These are phyloP conservation scores for Emmonsia crescens DNA, from an alignment of 2,329 filamentous ascomycete genomes.

Conservation along the genomic window DNA sequence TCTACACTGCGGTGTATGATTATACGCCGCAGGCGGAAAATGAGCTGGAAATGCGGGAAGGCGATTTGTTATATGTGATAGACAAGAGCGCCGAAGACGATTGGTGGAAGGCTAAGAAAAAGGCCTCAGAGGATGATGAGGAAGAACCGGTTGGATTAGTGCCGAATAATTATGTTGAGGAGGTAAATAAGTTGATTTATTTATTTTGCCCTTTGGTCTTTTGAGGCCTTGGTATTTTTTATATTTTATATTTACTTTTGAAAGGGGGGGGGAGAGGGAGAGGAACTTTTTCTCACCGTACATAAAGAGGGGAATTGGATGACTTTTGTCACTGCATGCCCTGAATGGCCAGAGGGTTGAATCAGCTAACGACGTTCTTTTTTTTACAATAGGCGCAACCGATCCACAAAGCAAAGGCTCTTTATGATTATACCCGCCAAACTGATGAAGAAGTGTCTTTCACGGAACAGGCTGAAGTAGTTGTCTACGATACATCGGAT, in stretches of 20 bases:
- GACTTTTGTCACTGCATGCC: background rate
- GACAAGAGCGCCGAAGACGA: constrained; percentile 69
- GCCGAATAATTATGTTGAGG: constrained; percentile 89
- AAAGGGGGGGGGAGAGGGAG: background rate
- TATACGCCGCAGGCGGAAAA: constrained; percentile 78
- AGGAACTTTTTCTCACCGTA: background rate
- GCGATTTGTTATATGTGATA: constrained; percentile 77
- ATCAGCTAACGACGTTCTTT: background rate
- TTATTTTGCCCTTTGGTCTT: constrained; percentile 1
- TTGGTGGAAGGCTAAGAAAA: constrained; percentile 97
- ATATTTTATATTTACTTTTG: too few relatives aligned
- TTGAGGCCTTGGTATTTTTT: background rate
- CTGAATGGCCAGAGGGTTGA: background rate
- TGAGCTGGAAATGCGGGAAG: constrained; percentile 74
- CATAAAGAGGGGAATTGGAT: background rate
- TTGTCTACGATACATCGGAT: constrained; percentile 82
- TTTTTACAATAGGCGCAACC: constrained; percentile 48
- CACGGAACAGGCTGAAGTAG: constrained; percentile 69
- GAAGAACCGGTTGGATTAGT: constrained; percentile 85
- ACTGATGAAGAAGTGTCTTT: constrained; percentile 98
- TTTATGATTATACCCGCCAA: constrained; percentile 96
- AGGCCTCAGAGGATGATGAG: constrained; percentile 68
- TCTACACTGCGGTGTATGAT: constrained; percentile 86
- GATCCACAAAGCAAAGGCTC: constrained; percentile 64
- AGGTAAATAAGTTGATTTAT: constrained; percentile 48